Base-by-base conservation (phyloP, 768 basidiomycete genomes). In the Psilocybe cyanescens region DNA sequence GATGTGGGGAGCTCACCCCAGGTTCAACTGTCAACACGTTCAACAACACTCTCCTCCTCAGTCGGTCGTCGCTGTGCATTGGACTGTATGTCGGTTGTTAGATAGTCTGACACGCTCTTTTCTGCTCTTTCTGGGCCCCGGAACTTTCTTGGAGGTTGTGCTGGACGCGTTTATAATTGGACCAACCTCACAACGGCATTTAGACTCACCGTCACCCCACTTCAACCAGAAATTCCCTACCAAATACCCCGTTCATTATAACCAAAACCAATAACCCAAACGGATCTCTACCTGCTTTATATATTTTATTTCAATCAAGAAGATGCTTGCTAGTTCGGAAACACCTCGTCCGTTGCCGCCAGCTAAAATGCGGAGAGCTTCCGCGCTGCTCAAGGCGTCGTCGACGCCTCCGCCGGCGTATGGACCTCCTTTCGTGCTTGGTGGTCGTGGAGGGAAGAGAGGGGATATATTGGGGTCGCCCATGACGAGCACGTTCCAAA, bases 281-380 rank as follows among this genome's bases (percentile, higher is more conserved):
- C 47, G 19, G 29, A 30, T 19, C 28, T 30, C 16, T 47, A 31
- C 24, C 19, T 24, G n/a, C n/a, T 41, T 37, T 5, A 14, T 17
- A 33, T 49, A 30, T 9, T 48, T 29, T 9, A 58, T 45, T 48
- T 31, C 8, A 58, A 44, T 1, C 51, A 17, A 52, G 24, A 57
- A 48, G 12, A 80, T 78, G 75, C 70, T 81, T 47, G 71, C 76
- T 19, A 73, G 68, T 49, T 72, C 71, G 49, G 77, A 78, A 44
- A 87, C 87, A 12, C 85, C 88, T 16, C 84, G 90, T 50, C 90
- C 91, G 3, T 79, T 84, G 12, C 91, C 91, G 4, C 91, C 91
- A 44, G 90, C 89, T 3, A 86, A 86, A 76, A 73, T 80, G 28
- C 84, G 89, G 56, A 83, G 87, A 51, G 74, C 81, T 37, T 72